Conservation (phyloP, 73 alveolate species). For the Stentor coeruleus region DNA sequence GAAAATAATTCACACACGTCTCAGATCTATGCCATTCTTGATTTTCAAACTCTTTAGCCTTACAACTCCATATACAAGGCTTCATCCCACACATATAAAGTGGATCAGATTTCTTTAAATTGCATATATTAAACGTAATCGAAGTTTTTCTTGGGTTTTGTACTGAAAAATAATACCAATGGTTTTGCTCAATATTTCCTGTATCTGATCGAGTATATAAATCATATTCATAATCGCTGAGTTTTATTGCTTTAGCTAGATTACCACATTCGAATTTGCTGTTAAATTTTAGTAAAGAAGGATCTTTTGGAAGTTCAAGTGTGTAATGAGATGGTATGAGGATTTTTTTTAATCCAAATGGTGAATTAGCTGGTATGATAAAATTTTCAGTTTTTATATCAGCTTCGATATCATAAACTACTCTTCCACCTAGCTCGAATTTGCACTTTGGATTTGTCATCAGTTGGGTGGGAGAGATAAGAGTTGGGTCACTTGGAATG, state of each 20-base stretch:
- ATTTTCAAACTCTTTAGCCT: constrained; percentile 64
- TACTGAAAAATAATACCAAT: constrained; percentile 93
- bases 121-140: constrained; percentile 89
- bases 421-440: too few species aligned
- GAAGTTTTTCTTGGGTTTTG: constrained; percentile 62
- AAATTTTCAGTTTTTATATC: too few species aligned
- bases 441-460: too few species aligned
- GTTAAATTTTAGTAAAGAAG: constrained; percentile 88
- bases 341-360: too few species aligned
- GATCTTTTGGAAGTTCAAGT: too few species aligned
- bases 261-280: constrained; percentile 96
- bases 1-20: constrained; percentile 63
- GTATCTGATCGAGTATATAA: constrained; percentile 86
- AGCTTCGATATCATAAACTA: too few species aligned
- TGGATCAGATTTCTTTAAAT: constrained; percentile 90
- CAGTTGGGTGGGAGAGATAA: too few species aligned
- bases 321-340: too few species aligned
- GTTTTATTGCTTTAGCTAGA: constrained; percentile 63
- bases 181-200: constrained; percentile 90
- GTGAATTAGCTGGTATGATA: too few species aligned
- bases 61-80: constrained; percentile 73
- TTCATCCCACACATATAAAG: constrained; percentile 92
- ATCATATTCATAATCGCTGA: constrained; percentile 86
- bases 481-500: too few species aligned
- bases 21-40: constrained; percentile 77